Base-by-base conservation (phyloP, 805 yeast genomes). In the Dipodascopsis uninucleata region DNA sequence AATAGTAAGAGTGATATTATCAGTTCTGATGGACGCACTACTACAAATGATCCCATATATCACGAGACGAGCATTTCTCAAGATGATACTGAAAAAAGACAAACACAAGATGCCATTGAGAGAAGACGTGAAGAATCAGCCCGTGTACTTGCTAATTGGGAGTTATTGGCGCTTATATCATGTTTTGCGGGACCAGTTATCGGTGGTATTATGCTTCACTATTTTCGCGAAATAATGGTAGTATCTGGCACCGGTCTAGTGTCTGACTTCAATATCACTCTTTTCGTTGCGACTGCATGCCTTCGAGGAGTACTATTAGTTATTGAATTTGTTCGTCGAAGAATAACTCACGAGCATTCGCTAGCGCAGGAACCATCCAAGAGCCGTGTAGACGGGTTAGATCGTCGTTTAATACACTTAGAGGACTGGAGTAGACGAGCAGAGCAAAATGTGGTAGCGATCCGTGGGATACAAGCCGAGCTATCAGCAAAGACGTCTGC, bases 231-330 rank as follows among this genome's bases (percentile, higher is more conserved):
- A 23, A 18, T 33, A 17, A 21, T 42, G 21, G 9, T 28, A 1
- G 14, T 28, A 24, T 34, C 47, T 8, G 39, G 40, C 9, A 43
- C 38, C 1, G 37, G 48, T 2, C 31, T 43, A 5, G 37, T 47
- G 8, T 37, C 45, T 28, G 43, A 43, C 25, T 47, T 40, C 31
- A 47, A 47, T 28, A 43, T 47, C 12, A 39, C 49, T 32, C 34
- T 47, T 25, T 47, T 43, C 36, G 44, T 43, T 8, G 28, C 43
- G 23, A 28, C 49, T 2, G 37, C 52, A 9, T 35, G 39, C 7
- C 32, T 35, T 18, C 29, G 52, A 2, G 41, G 41, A 9, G 41
- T 34, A 9, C 25, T 18, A 14, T 29, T 37, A 22, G 24, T 43
- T 8, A 21, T 28, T 6, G 42, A 47, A 18, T 39, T 31, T 25